Evolutionary conservation across 805 yeast genomes (phyloP), one percentile per base, ranked within the genome.

Genomic region (Citeromyces nyonsensis): DNA sequence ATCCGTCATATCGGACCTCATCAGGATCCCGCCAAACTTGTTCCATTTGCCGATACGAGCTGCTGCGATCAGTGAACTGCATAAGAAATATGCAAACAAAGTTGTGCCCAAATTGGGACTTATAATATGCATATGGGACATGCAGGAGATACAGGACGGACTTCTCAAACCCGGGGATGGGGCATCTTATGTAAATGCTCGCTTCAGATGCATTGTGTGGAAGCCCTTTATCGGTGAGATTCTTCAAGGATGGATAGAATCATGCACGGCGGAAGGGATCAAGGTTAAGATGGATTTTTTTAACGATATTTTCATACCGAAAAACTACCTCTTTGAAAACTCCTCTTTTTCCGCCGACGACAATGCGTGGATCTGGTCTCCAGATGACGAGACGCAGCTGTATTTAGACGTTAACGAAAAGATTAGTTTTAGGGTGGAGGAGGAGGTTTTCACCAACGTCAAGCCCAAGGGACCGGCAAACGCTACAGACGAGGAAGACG

Each of bases 201-300:
- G 61, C 35, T 82, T 85, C 47, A 57, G 96, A 33, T 62, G 79
- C 30, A 60, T 86, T 7, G 76, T 88, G 2, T 91, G 91, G 66
- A 80, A 86, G 41, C 98, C 98, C 1, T 88, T 88, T 52, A 75
- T 83, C 1, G 98, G 98, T 7, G 98, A 91, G 50, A 71, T 88
- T 6, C 52, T 91, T 15, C 76, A 85, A 0, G 98, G 98, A 2
- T 84, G 94, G 88, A 83, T 91, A 24, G 74, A 84, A 28, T 81
- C 84, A 42, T 82, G 95, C 56, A 68, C 85, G 4, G 68, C 73
- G 14, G 93, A 85, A 34, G 98, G 98, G 3, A 72, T 91, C 38
- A 79, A 82, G 49, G 74, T 82, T 26, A 70, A 76, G 39, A 65
- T 84, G 65, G 94, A 80, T 39, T 80, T 91, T 51, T 91, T 91